Percentiles rank a stretch among this genome's conserved stretches.
phyloP scores from a whole-genome alignment of 2,329 filamentous ascomycete genomes.

The Dichotomopilus funicola region DNA sequence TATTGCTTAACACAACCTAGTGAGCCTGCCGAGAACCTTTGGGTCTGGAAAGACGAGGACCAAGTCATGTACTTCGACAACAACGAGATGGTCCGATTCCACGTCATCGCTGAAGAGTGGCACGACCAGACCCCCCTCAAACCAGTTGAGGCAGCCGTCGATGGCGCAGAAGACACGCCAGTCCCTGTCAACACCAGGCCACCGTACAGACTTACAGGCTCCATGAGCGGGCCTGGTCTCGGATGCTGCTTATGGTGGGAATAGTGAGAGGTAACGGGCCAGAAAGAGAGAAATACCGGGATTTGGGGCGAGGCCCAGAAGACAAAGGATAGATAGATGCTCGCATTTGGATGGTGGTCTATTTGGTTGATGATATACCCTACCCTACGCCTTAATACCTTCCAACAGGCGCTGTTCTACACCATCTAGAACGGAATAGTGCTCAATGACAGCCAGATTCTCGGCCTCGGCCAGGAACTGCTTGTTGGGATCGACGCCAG shows the following conservation, averaged over 20 bases:
- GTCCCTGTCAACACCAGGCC: conserved; percentile 51
- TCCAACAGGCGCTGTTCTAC: conserved; percentile 78
- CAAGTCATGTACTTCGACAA: conserved; percentile 79
- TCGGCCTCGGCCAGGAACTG: conserved; percentile 88
- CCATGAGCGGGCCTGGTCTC: conserved; percentile 57
- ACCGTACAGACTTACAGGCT: conserved; percentile 63
- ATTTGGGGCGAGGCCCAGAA: neutral
- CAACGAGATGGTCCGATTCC: conserved; percentile 80
- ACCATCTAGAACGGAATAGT: conserved; percentile 83
- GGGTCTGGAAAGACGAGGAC: conserved; percentile 75
- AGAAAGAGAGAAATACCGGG: neutral
- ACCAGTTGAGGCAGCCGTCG: conserved; percentile 50
- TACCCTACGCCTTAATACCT: conserved; percentile 36
- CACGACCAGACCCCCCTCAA: conserved; percentile 75
- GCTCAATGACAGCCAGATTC: conserved; percentile 91
- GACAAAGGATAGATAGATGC: neutral
- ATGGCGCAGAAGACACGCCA: conserved; percentile 35
- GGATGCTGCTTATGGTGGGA: conserved; percentile 63
- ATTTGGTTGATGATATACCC: conserved; percentile 15
- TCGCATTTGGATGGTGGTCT: neutral
- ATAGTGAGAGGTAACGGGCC: conserved; percentile 5
- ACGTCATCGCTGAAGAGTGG: conserved; percentile 85
- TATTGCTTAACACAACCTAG: conserved; percentile 37
- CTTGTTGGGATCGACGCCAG: conserved; percentile 92
- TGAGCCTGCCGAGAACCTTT: conserved; percentile 68